Conservation (phyloP, 2,329 filamentous ascomycete genomes). For the Penicillium sumatraense region DNA sequence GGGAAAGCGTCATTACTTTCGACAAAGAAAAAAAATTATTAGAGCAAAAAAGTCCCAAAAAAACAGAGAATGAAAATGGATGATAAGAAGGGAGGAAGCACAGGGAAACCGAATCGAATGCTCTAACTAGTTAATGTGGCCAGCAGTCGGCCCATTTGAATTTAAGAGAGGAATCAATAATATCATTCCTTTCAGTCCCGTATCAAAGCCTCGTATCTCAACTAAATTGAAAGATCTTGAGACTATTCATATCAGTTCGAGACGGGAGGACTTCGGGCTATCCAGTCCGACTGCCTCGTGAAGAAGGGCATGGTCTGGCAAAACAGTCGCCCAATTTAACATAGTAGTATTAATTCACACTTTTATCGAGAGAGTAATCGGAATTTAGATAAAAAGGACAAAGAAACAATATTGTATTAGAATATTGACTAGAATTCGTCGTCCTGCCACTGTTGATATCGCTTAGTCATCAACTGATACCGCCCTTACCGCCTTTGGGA, state of each 20-base stretch:
- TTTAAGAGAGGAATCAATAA: neutral
- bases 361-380: neutral
- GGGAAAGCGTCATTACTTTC: too few species aligned
- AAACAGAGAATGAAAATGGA: neutral
- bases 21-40: neutral
- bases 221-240: neutral
- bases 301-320: neutral
- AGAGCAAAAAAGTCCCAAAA: neutral
- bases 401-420: neutral
- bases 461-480: slow-evolving; percentile 24
- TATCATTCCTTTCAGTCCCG: neutral
- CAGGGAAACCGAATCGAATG: neutral
- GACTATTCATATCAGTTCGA: neutral
- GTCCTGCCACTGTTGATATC: too few species aligned
- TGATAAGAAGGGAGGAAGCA: neutral
- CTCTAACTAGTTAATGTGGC: neutral
- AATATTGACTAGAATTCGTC: neutral
- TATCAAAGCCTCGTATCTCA: neutral
- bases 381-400: neutral
- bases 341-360: neutral
- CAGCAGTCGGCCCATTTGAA: neutral
- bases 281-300: neutral
- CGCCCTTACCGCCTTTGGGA: slow-evolving; percentile 32
- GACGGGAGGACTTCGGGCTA: neutral
- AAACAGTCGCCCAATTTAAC: neutral